phyloP scores from a whole-genome alignment of 345 rosid genomes.

The Physaria fendleri region DNA sequence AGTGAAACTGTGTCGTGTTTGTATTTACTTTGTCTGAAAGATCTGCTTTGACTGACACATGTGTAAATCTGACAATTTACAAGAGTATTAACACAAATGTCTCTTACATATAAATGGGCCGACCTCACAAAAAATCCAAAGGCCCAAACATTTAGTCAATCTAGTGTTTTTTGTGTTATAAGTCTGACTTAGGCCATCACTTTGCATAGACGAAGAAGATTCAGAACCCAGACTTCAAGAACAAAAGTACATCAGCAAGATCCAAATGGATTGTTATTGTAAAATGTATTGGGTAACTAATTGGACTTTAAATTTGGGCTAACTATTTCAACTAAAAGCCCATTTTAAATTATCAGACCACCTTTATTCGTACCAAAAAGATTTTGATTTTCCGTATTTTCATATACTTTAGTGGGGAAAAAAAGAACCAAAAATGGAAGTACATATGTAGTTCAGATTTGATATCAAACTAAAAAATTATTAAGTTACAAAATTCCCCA shows the following conservation, averaged over 20 bases:
- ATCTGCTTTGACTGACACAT: neutral
- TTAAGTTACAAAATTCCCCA: neutral
- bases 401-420: neutral
- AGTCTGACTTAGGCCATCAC: too few species aligned
- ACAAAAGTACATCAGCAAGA: neutral
- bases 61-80: neutral
- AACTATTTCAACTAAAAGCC: neutral
- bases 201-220: too few species aligned
- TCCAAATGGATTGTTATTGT: neutral
- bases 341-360: neutral
- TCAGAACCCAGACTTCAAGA: neutral
- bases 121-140: neutral
- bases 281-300: neutral
- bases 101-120: too few species aligned
- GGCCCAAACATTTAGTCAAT: neutral
- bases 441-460: neutral
- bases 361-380: neutral
- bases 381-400: neutral
- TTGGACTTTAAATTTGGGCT: neutral
- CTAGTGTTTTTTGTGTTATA: too few species aligned
- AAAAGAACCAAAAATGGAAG: neutral
- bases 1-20: constrained; percentile 6
- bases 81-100: constrained; percentile 1
- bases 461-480: neutral
- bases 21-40: constrained; percentile 12